phyloP scores from a whole-genome alignment of 73 alveolate genomes.

The Paramecium biaurelia region DNA sequence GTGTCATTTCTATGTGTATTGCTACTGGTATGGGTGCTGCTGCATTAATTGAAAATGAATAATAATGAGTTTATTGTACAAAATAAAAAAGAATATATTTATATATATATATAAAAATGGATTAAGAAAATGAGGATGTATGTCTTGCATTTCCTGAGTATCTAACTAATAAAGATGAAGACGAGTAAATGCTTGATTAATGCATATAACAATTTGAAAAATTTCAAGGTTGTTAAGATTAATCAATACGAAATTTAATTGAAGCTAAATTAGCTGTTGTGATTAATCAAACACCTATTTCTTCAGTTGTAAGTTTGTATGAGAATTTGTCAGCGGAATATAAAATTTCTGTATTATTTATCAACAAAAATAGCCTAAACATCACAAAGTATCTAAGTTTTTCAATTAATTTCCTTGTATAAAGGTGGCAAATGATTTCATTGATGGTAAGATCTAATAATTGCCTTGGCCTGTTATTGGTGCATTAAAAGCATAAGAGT shows the following conservation, averaged over 20 bases:
- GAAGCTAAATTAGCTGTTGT: background rate
- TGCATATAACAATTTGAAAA: background rate
- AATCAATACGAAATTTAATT: background rate
- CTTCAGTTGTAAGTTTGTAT: background rate
- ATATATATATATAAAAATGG: background rate
- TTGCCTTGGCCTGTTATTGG: slow-evolving; percentile 22
- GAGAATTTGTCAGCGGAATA: background rate
- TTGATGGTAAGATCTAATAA: background rate
- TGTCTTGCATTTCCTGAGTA: background rate
- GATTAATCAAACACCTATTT: background rate
- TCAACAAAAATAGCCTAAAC: background rate
- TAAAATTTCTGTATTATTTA: background rate
- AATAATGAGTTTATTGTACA: background rate
- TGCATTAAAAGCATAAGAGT: background rate
- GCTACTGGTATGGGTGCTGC: slow-evolving; percentile 99
- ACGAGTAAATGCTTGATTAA: background rate
- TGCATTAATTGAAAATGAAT: slow-evolving; percentile 96
- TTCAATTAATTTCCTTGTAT: background rate
- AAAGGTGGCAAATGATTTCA: background rate
- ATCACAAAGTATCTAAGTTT: background rate
- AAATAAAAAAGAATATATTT: background rate
- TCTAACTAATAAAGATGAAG: background rate
- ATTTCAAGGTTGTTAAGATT: background rate
- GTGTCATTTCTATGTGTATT: slow-evolving; percentile 99
- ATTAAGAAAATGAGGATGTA: slow-evolving; percentile 18